Percentiles rank a stretch among this genome's conserved stretches.
phyloP scores from a whole-genome alignment of 345 rosid species.

The Bretschneidera sinensis region DNA sequence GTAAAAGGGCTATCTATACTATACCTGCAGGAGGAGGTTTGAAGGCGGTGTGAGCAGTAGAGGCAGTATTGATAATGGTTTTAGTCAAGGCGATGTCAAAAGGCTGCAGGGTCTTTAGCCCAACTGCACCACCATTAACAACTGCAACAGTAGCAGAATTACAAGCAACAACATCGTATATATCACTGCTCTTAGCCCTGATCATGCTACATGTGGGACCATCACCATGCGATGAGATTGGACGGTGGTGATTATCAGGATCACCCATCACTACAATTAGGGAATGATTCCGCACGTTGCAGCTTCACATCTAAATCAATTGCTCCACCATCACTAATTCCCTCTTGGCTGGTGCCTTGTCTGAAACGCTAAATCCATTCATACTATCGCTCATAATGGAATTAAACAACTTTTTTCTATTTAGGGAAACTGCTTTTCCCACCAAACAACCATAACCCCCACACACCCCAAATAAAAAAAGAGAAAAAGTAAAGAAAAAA shows the following conservation, averaged over 20 bases:
- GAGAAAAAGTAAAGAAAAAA: too few species aligned
- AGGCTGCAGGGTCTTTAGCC: constrained; percentile 24
- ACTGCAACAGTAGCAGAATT: constrained; percentile 12
- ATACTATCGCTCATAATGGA: constrained; percentile 11
- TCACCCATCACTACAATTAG: constrained; percentile 27
- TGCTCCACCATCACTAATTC: constrained; percentile 7
- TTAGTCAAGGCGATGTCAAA: constrained; percentile 20
- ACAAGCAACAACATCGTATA: constrained; percentile 8
- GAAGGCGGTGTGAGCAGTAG: constrained; percentile 22
- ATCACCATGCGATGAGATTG: constrained; percentile 20
- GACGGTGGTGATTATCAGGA: constrained; percentile 30
- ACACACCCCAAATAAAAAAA: too few species aligned
- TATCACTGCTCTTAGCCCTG: constrained; percentile 13
- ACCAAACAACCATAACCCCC: constrained; percentile 7
- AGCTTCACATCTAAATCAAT: constrained; percentile 26
- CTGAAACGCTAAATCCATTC: constrained; percentile 35
- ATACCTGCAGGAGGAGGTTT: constrained; percentile 36
- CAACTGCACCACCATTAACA: constrained; percentile 11
- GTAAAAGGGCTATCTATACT: not conserved
- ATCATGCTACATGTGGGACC: constrained; percentile 30
- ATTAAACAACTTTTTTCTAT: constrained; percentile 9
- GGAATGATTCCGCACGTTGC: constrained; percentile 23
- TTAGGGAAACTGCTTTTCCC: constrained; percentile 15
- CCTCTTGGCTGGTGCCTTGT: constrained; percentile 31
- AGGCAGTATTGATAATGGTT: not conserved